These are phyloP conservation scores for Leishmania amazonensis DNA, from an alignment of 208 protist species.

Conservation along the genomic window DNA sequence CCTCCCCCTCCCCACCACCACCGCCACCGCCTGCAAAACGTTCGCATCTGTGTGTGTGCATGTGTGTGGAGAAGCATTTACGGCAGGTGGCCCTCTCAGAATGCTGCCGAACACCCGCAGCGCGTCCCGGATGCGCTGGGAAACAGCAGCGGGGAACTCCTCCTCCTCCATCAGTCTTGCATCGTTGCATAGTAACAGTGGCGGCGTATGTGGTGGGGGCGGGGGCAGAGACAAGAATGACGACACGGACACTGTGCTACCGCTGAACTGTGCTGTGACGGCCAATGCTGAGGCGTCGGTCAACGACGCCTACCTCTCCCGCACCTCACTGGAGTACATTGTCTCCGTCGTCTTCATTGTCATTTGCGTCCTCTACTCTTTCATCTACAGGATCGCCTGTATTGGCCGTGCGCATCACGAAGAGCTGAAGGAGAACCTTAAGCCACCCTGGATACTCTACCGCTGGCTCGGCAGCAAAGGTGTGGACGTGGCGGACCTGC, in stretches of 20 bases:
- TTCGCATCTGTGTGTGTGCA: background rate
- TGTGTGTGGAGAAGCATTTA: background rate
- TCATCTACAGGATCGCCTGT: conserved; percentile 33
- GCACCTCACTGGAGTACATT: conserved; percentile 42
- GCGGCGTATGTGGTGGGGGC: background rate
- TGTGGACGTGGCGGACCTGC: conserved; percentile 60
- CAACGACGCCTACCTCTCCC: conserved; percentile 34
- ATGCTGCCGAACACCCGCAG: background rate
- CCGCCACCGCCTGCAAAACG: background rate
- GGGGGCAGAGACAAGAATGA: background rate
- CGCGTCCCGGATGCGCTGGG: background rate
- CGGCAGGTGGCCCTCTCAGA: background rate
- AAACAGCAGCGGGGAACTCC: background rate
- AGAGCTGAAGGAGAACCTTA: conserved; percentile 35
- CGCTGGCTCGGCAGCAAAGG: conserved; percentile 55
- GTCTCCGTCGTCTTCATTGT: conserved; percentile 29
- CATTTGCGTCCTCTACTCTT: conserved; percentile 29
- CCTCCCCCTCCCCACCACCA: too few relatives aligned
- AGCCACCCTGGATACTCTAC: conserved; percentile 47
- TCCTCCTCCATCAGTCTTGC: background rate
- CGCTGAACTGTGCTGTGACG: background rate
- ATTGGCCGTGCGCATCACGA: conserved; percentile 36
- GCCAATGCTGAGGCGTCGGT: background rate
- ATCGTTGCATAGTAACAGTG: background rate
- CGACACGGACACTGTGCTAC: background rate